A percentile compares a stretch with the other conserved stretches of the same genome.
Evolutionary conservation across 2,329 filamentous ascomycete genomes (phyloP).

Genomic region (Monilinia aucupariae): DNA sequence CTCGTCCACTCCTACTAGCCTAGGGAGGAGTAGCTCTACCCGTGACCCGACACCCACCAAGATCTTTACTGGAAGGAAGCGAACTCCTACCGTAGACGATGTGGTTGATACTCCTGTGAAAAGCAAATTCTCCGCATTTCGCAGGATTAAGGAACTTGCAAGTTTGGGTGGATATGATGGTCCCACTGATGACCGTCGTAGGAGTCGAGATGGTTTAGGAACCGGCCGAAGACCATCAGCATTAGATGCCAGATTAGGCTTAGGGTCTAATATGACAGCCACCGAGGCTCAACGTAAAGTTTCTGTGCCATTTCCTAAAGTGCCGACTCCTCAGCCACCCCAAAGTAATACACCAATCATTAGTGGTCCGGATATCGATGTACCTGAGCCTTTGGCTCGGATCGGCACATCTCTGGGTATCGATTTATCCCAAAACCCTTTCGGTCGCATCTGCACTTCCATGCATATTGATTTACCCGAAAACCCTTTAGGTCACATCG

Average conservation of each 20-base stretch:
- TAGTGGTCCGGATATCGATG: neutral
- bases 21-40: neutral
- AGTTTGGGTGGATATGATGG: slow-evolving; percentile 16
- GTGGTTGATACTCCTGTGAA: slow-evolving; percentile 9
- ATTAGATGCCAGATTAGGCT: slow-evolving; percentile 1
- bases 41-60: neutral
- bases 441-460: neutral
- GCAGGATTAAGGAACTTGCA: slow-evolving; percentile 7
- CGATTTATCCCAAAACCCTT: neutral
- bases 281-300: neutral
- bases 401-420: neutral
- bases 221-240: neutral
- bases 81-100: neutral
- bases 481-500: neutral
- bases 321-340: neutral
- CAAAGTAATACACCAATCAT: too few species aligned
- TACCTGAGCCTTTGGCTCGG: neutral
- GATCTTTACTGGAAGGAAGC: neutral
- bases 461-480: neutral
- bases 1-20: neutral
- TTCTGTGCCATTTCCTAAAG: neutral
- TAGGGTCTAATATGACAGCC: neutral
- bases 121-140: slow-evolving; percentile 9
- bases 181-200: neutral
- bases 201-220: neutral